Evolutionary conservation across 106 monocot genomes (phyloP), one percentile per base, ranked within the genome.

Genomic region (Acorus gramineus): DNA sequence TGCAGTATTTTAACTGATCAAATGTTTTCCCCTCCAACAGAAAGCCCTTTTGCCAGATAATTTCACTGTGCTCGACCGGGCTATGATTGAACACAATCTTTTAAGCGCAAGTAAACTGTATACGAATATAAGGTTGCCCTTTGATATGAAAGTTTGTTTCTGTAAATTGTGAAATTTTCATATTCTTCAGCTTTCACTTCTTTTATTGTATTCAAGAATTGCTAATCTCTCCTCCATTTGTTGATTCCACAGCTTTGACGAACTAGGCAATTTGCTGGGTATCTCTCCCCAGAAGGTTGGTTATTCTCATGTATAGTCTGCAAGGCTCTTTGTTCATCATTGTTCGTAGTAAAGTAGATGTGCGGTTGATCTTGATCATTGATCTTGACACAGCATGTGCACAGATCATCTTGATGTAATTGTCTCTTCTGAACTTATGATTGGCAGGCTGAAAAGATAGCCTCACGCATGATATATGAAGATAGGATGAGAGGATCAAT

Each of bases 61-160:
- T 77, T 91, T 83, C 65, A 96, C 96, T 7, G 96, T 96, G 61
- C 77, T 96, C 59, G 96, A 91, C 63, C 87, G 96, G 59, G 91
- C 96, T 61, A 96, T 96, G 96, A 96, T 96, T 71, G 96, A 96
- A 69, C 96, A 96, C 65, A 96, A 96, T 74, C 96, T 96, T 76
- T 71, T 96, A 28, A 96, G 96, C 81, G 91, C 96, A 51, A 96
- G 91, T 83, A 96, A 96, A 64, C 78, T 96, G 42, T 96, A 96
- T 66, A 91, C 87, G 48, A 96, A 96, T 56, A 96, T 96, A 76
- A 96, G 96, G 96, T 96, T 74, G 50, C 46, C 28, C 28, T 28
- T 28, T 11, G 7, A 43, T 45, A 46, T 14, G 43, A n/a, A 47
- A 47, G 7, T 49, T 50, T 52, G 65, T 57, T 28, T 28, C 28